These are phyloP conservation scores for Daldinia bambusicola DNA, from an alignment of 495 filamentous ascomycete genomes.

Conservation along the genomic window DNA sequence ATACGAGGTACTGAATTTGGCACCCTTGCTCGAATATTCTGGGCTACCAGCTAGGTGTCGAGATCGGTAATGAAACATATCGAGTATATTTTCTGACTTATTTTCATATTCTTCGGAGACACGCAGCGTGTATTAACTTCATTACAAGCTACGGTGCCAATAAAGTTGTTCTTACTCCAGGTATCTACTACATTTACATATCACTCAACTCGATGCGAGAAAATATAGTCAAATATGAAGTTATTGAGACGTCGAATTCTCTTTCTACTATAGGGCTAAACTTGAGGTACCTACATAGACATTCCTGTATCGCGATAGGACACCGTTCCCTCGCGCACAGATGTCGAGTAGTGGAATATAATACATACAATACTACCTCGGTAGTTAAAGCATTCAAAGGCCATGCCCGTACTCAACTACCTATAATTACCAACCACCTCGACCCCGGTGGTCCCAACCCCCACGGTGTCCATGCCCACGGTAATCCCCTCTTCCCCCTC, in stretches of 20 bases:
- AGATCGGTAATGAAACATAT: too few species aligned
- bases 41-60: too few species aligned
- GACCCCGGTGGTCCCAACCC: constrained; percentile 43
- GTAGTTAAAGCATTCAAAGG: neutral
- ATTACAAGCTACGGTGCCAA: neutral
- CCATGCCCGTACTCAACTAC: neutral
- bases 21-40: too few species aligned
- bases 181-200: neutral
- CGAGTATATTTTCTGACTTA: too few species aligned
- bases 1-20: too few species aligned
- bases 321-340: neutral
- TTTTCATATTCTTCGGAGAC: too few species aligned
- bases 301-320: neutral
- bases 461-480: constrained; percentile 47
- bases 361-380: constrained; percentile 3
- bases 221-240: neutral
- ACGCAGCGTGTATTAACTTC: too few species aligned
- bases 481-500: constrained; percentile 46
- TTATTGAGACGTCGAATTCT: neutral
- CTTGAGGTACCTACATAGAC: neutral
- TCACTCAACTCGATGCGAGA: neutral
- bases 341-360: neutral
- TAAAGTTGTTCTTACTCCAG: neutral
- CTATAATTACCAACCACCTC: constrained; percentile 36
- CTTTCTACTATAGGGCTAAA: neutral